phyloP scores from a whole-genome alignment of 23 red algal genomes.

The Gracilariopsis chorda region DNA sequence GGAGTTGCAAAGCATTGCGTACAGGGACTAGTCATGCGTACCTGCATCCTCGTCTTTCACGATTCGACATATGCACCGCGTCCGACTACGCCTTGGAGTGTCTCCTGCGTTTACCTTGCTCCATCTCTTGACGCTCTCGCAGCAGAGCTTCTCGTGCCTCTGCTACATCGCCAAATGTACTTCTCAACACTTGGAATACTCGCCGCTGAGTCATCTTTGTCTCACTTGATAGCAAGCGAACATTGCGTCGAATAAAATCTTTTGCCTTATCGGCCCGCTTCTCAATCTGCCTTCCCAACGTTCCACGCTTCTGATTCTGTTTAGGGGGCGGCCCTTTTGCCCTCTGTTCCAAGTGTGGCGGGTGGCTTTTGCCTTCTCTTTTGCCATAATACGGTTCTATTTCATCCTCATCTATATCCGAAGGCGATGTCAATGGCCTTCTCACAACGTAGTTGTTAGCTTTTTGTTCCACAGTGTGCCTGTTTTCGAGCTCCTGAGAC shows the following conservation, averaged over 20 bases:
- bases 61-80: background rate
- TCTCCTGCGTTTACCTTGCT: background rate
- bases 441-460: no score
- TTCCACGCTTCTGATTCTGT: no score
- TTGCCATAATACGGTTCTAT: background rate
- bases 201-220: slow-evolving; percentile 14
- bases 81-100: background rate
- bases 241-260: slow-evolving; percentile 7
- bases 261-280: no score
- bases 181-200: background rate
- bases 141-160: background rate
- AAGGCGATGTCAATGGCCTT: background rate
- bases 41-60: no score
- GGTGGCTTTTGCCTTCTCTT: no score
- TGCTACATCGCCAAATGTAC: background rate
- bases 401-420: background rate
- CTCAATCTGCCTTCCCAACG: no score
- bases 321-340: no score
- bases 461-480: no score
- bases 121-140: background rate
- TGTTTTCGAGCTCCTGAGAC: no score
- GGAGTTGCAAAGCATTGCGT: no score
- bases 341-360: no score
- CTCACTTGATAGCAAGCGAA: slow-evolving; percentile 13
- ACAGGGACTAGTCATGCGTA: no score